These are phyloP conservation scores for Candida chilensis DNA, from an alignment of 805 yeast species.

Conservation along the genomic window DNA sequence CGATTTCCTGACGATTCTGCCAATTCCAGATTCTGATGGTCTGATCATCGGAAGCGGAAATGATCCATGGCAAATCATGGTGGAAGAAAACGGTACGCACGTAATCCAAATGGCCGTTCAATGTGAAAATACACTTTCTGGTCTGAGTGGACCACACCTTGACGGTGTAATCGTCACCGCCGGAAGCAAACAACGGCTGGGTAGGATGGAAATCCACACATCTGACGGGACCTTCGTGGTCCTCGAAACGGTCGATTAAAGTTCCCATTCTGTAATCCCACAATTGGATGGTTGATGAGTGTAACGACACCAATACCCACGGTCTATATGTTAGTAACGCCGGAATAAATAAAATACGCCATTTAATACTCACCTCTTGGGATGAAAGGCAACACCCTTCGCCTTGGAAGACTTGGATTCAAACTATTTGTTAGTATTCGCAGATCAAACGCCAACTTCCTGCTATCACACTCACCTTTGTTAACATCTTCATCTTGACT, in stretches of 20 bases:
- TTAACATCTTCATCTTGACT: constrained; percentile 72
- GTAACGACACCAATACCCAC: constrained; percentile 91
- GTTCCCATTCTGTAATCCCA: constrained; percentile 99
- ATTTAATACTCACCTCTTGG: constrained; percentile 41
- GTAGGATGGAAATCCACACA: constrained; percentile 95
- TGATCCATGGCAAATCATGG: constrained; percentile 94
- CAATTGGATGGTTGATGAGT: constrained; percentile 95
- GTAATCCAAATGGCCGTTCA: constrained; percentile 91
- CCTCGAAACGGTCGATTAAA: constrained; percentile 90
- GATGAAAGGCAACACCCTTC: constrained; percentile 96
- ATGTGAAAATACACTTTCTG: constrained; percentile 83
- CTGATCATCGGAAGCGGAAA: constrained; percentile 95
- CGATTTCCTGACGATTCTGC: constrained; percentile 97
- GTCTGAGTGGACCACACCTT: constrained; percentile 95
- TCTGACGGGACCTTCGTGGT: constrained; percentile 97
- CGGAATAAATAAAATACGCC: not conserved
- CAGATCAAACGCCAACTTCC: not conserved
- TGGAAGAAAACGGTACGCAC: constrained; percentile 93
- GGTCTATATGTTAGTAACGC: constrained; percentile 39
- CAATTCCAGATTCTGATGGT: constrained; percentile 99
- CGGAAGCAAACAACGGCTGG: constrained; percentile 93
- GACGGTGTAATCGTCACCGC: constrained; percentile 94
- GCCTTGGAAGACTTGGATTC: constrained; percentile 98
- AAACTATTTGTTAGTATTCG: constrained; percentile 38
- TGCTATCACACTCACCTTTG: constrained; percentile 38